Base-by-base conservation (phyloP, 495 filamentous ascomycete genomes). In the Aspergillus bertholletiae region DNA sequence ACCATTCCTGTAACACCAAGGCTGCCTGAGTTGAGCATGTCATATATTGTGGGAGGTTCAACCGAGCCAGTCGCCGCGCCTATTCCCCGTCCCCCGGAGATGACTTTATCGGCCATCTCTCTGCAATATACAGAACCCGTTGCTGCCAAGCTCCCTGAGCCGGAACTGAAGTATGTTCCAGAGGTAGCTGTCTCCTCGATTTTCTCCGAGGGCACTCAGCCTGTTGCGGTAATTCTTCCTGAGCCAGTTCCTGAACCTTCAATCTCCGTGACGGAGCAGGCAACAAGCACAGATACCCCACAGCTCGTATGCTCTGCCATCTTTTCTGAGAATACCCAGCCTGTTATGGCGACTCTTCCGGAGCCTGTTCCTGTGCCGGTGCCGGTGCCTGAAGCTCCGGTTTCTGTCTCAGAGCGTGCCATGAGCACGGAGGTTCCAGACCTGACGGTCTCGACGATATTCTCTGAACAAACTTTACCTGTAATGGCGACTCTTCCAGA, bases 231-330 rank as follows among this genome's bases (percentile, higher is more conserved):
- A 26, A 58, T 23, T 27, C 39, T 62, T 22, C 55, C 56, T 13
- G 51, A 56, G 13, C 51, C 54, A 13, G 22, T 43, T 21, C 30
- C 35, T 17, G 61, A 54, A 49, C 57, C 60, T 30, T 50, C 60
- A 17, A 53, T 51, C 17, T 51, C 56, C 11, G 34, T 60, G 17
- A 30, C 47, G 21, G 53, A 63, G 26, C 61, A 59, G 30, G 51
- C 40, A 9, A 35, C 47, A 13, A 48, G 34, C 28, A 54, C 43
- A 22, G 56, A 54, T 9, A 55, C 63, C 17, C 63, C 60, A 8
- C 44, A 69, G 32, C 54, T 82, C 22, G 71, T 66, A 27, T 62
- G 85, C 32, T 82, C 84, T 18, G 56, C 72, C 7, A 67, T 85
- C 39, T 71, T 65, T 26, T 70, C 75, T 7, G 67, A 79, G 40